A percentile compares a stretch with the other conserved stretches of the same genome.
Evolutionary conservation across 108 stramenopile genomes (phyloP).

Genomic region (Nitzschia putrida): DNA sequence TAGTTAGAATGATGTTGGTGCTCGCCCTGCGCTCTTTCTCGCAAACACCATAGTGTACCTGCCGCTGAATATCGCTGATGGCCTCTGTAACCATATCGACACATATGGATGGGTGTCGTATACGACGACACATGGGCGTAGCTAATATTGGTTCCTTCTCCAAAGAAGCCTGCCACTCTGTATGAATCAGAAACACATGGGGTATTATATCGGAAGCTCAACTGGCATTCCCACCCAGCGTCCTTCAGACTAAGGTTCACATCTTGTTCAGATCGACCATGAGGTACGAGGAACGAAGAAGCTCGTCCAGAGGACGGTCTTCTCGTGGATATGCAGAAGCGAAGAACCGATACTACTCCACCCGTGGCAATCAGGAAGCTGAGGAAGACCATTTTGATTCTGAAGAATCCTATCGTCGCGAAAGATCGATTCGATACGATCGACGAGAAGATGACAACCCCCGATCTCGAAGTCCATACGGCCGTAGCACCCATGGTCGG

Average conservation of each 20-base stretch:
- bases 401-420: not conserved
- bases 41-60: too few species aligned
- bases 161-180: too few species aligned
- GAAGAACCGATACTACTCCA: constrained; percentile 7
- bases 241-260: not conserved
- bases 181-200: too few species aligned
- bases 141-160: not conserved
- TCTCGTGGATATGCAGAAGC: not conserved
- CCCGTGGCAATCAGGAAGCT: not conserved
- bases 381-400: not conserved
- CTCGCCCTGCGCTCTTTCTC: too few species aligned
- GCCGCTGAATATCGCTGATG: constrained; percentile 1
- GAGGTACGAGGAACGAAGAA: constrained; percentile 7
- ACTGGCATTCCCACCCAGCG: too few species aligned
- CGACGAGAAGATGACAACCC: not conserved
- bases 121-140: not conserved
- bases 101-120: not conserved
- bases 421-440: not conserved
- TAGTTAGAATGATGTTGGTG: too few species aligned
- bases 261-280: constrained; percentile 2
- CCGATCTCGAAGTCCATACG: not conserved
- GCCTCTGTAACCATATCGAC: not conserved
- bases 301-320: not conserved
- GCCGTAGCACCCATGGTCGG: not conserved
- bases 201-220: too few species aligned